phyloP scores from a whole-genome alignment of 345 rosid genomes.

The Populus alba region DNA sequence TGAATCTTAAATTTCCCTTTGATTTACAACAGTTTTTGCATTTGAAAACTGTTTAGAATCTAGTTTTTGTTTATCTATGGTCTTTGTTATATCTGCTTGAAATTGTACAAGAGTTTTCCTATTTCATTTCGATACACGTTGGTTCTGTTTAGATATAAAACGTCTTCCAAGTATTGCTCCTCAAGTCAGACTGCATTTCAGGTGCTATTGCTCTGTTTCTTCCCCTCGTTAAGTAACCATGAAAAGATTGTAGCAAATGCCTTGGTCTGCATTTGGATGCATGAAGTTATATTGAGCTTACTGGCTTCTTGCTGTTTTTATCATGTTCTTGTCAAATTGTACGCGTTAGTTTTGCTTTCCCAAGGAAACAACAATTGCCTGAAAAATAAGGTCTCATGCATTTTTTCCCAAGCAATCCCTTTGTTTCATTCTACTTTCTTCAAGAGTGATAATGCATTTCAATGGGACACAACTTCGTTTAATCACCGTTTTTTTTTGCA shows the following conservation, averaged over 20 bases:
- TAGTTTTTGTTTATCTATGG: not conserved
- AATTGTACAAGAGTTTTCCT: not conserved
- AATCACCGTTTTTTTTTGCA: too few species aligned
- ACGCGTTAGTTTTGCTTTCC: too few species aligned
- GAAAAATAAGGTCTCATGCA: too few species aligned
- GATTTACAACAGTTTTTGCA: not conserved
- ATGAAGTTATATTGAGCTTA: too few species aligned
- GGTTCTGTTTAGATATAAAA: not conserved
- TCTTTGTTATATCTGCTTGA: not conserved
- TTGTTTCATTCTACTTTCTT: too few species aligned
- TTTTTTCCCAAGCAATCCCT: too few species aligned
- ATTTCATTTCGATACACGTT: not conserved
- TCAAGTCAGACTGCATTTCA: not conserved
- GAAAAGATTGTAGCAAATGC: not conserved
- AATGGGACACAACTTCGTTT: too few species aligned
- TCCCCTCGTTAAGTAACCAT: not conserved
- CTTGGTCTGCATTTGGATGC: too few species aligned
- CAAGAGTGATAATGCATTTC: too few species aligned
- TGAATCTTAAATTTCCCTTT: slow-evolving; percentile 1
- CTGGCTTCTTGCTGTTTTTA: too few species aligned
- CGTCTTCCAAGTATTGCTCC: not conserved
- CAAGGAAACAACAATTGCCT: too few species aligned
- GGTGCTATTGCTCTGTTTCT: not conserved
- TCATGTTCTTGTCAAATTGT: too few species aligned
- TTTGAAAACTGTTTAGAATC: not conserved